A percentile compares a stretch with the other conserved stretches of the same genome.
phyloP scores from a whole-genome alignment of 257 asterid genomes.

The Lycium barbarum region DNA sequence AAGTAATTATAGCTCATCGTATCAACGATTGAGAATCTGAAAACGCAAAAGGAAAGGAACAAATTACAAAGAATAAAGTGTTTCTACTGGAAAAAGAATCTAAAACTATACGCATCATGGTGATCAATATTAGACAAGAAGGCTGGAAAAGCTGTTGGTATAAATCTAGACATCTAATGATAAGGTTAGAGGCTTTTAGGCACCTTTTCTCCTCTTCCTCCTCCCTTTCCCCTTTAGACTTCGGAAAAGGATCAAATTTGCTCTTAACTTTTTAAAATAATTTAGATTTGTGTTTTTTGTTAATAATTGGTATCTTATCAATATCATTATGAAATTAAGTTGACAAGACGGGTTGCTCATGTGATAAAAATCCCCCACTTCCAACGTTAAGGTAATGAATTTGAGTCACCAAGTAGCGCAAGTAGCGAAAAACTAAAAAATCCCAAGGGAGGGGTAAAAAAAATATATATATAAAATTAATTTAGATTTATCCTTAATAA shows the following conservation, averaged over 20 bases:
- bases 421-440: no score
- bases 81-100: neutral
- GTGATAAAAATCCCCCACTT: no score
- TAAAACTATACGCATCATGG: neutral
- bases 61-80: neutral
- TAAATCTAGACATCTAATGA: neutral
- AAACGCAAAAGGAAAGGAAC: neutral
- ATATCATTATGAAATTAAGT: no score
- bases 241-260: neutral
- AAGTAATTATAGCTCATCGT: neutral
- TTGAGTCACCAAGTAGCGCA: no score
- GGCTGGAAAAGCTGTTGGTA: neutral
- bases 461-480: no score
- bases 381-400: no score
- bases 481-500: no score
- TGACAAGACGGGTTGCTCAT: no score
- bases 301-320: no score
- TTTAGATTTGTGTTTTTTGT: neutral
- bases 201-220: no score
- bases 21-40: neutral
- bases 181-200: neutral
- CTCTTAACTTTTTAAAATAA: neutral
- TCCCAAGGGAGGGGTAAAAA: no score
- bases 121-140: neutral
- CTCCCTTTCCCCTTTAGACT: no score